phyloP scores from a whole-genome alignment of 768 basidiomycete genomes.

The Pleurotus tuber-regium region DNA sequence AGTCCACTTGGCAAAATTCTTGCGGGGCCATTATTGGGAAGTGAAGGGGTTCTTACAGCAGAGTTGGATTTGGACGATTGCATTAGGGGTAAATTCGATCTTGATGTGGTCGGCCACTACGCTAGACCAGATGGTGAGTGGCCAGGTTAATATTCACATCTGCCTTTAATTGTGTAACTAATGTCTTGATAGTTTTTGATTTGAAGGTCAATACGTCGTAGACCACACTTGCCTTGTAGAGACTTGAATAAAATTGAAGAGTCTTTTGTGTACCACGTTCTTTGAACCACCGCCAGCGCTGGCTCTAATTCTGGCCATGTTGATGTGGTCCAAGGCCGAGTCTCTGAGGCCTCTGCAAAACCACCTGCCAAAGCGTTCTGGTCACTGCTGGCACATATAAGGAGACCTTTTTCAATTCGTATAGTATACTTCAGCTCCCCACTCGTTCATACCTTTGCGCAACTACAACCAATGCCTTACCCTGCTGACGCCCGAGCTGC shows the following conservation, averaged over 20 bases:
- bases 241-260: too few species aligned
- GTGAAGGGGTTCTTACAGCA: constrained; percentile 54
- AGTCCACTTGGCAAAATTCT: constrained; percentile 55
- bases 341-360: neutral
- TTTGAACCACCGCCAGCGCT: too few species aligned
- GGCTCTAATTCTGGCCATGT: too few species aligned
- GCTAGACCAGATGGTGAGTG: constrained; percentile 52
- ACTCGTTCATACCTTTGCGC: neutral
- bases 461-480: neutral
- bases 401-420: too few species aligned
- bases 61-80: constrained; percentile 60
- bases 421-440: too few species aligned
- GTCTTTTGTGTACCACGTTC: too few species aligned
- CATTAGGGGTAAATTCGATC: constrained; percentile 56
- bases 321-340: neutral
- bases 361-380: constrained; percentile 8
- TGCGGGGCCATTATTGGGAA: constrained; percentile 53
- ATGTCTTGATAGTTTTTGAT: neutral
- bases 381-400: too few species aligned
- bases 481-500: constrained; percentile 12
- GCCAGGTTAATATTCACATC: neutral
- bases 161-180: neutral
- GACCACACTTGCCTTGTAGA: neutral
- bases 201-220: constrained; percentile 1
- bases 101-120: constrained; percentile 64